Base-by-base conservation (phyloP, 805 yeast genomes). In the Pichia gijzeniarum region DNA sequence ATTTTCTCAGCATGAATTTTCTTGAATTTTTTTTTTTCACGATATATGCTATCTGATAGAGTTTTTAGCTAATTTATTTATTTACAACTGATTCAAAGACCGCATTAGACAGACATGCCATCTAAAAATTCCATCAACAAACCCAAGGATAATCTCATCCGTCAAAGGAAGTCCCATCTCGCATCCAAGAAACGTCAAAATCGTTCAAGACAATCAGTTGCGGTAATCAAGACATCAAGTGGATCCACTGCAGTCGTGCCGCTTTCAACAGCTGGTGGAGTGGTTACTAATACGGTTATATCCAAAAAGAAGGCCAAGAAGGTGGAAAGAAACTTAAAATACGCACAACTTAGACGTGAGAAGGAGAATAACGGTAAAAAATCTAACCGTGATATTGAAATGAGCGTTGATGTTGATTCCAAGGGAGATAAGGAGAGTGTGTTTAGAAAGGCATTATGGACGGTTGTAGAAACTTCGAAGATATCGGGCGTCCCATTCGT, bases 231-330 rank as follows among this genome's bases (percentile, higher is more conserved):
- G 32, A 30, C 38, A 14, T 34, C 53, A 9, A 44, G 40, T 10
- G 50, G 49, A 2, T 55, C 62, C 6, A 54, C 60, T 7, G 68
- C 76, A 16, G 49, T 73, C 40, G 77, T 77, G 8, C 61, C 72
- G 50, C 71, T 70, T 57, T 60, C 67, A 30, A 77, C 73, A 6
- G 21, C n/a, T 44, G 19, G 60, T 2, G 50, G 60, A 2, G 50
- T 41, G 48, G 59, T 51, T 60, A 81, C 85, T 30, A 82, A 79
- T 40, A 71, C 67, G 41, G 76, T 88, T 0, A 66, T 87, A 41
- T 82, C 95, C 27, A 85, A 79, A 57, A 88, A 88, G 68, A 79
- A 85, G 65, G 77, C 84, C 37, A 75, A 81, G 66, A 88, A 88
- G 67, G 72, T 85, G 53, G 85, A 79, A 58, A 77, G 96, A 73